Evolutionary conservation across 1,139 yeast genomes (phyloP), one percentile per base, ranked within the genome.

Genomic region (Blastobotrys arbuscula): DNA sequence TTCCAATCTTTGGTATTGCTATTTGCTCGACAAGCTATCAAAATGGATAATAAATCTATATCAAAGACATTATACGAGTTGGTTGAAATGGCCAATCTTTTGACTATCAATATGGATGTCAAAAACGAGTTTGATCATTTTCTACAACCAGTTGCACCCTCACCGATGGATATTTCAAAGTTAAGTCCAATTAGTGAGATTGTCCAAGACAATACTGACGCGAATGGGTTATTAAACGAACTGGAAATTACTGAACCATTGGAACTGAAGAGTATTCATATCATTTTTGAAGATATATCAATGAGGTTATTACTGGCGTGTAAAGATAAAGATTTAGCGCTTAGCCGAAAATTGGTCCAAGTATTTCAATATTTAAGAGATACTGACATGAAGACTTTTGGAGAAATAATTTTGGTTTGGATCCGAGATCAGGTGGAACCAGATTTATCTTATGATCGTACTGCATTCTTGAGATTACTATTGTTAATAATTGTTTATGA

Each of bases 401-500:
- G 57, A 24, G 59, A 56, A 18, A 49, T 57, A 12, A 46, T 60
- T 31, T 49, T 52, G 7, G 50, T 55, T 23, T 60, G 64, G 64
- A 47, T 62, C n/a, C 44, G 57, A 2, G 62, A 57, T 42, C 55
- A 59, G 28, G 59, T 55, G 2, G 61, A 53, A 40, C 58, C 62
- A 3, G 55, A 53, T 12, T 49, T 57, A 21, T 47, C 47, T 13
- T 58, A 53, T 39, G 52, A 60, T n/a, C 51, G 53, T 2, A 59
- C 53, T 12, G 50, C 62, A 1, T 60, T 65, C 48, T 56, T 61
- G 20, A 53, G 57, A 39, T 58, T 66, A 7, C 57, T 67, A 12
- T 51, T 66, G 8, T 56, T 64, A 30, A 51, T 73, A 39, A 55
- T 74, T 1, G 52, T 67, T n/a, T 67, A 71, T 48, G 72, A 68